phyloP scores from a whole-genome alignment of 1,284 basidiomycete species.

The Takashimella tepidaria region DNA sequence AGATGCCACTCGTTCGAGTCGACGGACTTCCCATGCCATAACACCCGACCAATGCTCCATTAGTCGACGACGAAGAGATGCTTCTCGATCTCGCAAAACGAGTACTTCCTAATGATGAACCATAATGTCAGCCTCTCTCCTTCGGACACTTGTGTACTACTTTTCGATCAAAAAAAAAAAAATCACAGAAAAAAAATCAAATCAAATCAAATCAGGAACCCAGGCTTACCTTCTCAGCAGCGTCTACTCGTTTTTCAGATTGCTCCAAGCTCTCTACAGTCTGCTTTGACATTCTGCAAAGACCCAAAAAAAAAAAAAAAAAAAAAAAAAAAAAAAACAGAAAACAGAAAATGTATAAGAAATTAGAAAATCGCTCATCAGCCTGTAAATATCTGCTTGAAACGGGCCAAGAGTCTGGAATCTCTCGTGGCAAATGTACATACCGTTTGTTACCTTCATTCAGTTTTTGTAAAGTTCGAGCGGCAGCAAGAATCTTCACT shows the following conservation, averaged over 20 bases:
- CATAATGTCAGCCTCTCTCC: too few species aligned
- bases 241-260: slow-evolving; percentile 44
- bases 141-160: too few species aligned
- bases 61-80: slow-evolving; percentile 34
- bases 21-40: slow-evolving; percentile 48
- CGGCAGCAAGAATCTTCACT: slow-evolving; percentile 48
- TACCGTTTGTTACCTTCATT: slow-evolving; percentile 44
- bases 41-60: slow-evolving; percentile 49
- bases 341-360: background rate
- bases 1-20: slow-evolving; percentile 31
- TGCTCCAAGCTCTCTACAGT: slow-evolving; percentile 46
- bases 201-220: background rate
- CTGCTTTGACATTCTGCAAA: slow-evolving; percentile 42
- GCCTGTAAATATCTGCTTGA: background rate
- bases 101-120: slow-evolving; percentile 47
- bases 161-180: too few species aligned
- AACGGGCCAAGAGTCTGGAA: too few species aligned
- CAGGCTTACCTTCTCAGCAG: slow-evolving; percentile 45
- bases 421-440: too few species aligned
- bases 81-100: slow-evolving; percentile 42
- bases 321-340: too few species aligned
- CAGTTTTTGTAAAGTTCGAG: slow-evolving; percentile 46
- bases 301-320: too few species aligned
- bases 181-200: too few species aligned
- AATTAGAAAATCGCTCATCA: background rate